These are phyloP conservation scores for Funneliformis mosseae DNA, from an alignment of 192 early-diverging fungal species.

Conservation along the genomic window DNA sequence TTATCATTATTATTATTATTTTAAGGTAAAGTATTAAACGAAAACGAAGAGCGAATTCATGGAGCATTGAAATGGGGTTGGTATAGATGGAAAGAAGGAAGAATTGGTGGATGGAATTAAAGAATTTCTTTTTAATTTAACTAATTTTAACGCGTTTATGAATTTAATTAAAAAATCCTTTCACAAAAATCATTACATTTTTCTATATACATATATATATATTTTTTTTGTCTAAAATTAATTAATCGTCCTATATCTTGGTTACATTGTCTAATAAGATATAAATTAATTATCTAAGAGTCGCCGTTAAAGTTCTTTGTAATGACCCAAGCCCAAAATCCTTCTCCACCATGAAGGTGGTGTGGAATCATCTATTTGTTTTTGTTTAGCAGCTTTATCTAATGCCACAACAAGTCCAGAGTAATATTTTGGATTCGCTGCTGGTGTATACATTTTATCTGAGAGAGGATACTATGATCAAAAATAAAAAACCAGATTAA, in stretches of 20 bases:
- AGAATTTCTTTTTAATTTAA: neutral
- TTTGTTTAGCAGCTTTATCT: slow-evolving; percentile 53
- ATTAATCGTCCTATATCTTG: neutral
- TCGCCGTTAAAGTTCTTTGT: neutral
- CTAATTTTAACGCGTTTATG: too few relatives aligned
- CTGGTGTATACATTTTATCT: slow-evolving; percentile 53
- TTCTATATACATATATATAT: too few relatives aligned
- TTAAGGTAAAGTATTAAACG: neutral
- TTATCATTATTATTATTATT: neutral
- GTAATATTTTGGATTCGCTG: slow-evolving; percentile 61
- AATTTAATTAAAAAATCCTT: too few relatives aligned
- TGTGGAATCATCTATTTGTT: slow-evolving; percentile 33
- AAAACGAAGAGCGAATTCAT: neutral
- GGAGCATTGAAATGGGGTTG: slow-evolving; percentile 14
- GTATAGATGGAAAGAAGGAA: slow-evolving; percentile 1
- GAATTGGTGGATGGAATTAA: neutral
- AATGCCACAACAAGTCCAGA: slow-evolving; percentile 50
- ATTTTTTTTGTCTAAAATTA: neutral
- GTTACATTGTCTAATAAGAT: too few relatives aligned
- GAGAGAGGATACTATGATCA: slow-evolving; percentile 65
- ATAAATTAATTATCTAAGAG: too few relatives aligned
- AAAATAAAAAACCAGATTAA: neutral
- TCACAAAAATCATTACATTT: neutral
- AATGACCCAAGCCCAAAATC: neutral
- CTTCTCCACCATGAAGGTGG: slow-evolving; percentile 4